Conservation (phyloP, 2,329 filamentous ascomycete genomes). For the Mycosphaerella sp. region DNA sequence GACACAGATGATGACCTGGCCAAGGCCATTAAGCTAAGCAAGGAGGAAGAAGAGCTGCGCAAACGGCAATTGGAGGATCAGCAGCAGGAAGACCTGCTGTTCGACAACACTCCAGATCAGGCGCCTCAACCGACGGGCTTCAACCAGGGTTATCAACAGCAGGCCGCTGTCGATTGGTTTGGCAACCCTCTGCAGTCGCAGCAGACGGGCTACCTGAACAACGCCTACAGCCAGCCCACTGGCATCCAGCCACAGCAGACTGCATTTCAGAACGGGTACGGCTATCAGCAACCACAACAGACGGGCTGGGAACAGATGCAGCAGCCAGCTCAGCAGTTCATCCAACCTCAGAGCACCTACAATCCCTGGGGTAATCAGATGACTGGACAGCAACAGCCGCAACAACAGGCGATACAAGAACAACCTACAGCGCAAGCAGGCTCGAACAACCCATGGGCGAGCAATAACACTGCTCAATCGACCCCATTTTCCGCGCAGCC, state of each 20-base stretch:
- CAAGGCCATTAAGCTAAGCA: conserved; percentile 91
- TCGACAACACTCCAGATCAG: conserved; percentile 68
- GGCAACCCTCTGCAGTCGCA: conserved; percentile 71
- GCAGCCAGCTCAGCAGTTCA: conserved; percentile 46
- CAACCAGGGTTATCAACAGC: conserved; percentile 97
- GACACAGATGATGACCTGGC: conserved; percentile 78
- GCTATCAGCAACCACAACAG: conserved; percentile 54
- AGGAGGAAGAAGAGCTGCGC: conserved; percentile 85
- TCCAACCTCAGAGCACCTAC: conserved; percentile 57
- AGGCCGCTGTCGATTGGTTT: conserved; percentile 92
- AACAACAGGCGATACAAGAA: conserved; percentile 46
- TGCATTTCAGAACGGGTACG: conserved; percentile 64
- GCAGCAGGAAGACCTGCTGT: conserved; percentile 73
- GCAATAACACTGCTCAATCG: conserved; percentile 48
- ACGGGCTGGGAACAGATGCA: conserved; percentile 60
- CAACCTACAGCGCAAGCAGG: conserved; percentile 66
- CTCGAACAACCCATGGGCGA: conserved; percentile 90
- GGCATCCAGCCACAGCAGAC: conserved; percentile 60
- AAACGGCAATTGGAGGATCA: conserved; percentile 79
- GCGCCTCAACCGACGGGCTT: conserved; percentile 71
- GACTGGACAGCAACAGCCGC: conserved; percentile 52
- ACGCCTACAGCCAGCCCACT: conserved; percentile 68
- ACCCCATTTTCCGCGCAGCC: conserved; percentile 66
- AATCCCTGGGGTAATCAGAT: conserved; percentile 39
- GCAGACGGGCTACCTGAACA: conserved; percentile 60